These are phyloP conservation scores for Aspergillus panamensis DNA, from an alignment of 495 filamentous ascomycete genomes.

Conservation along the genomic window DNA sequence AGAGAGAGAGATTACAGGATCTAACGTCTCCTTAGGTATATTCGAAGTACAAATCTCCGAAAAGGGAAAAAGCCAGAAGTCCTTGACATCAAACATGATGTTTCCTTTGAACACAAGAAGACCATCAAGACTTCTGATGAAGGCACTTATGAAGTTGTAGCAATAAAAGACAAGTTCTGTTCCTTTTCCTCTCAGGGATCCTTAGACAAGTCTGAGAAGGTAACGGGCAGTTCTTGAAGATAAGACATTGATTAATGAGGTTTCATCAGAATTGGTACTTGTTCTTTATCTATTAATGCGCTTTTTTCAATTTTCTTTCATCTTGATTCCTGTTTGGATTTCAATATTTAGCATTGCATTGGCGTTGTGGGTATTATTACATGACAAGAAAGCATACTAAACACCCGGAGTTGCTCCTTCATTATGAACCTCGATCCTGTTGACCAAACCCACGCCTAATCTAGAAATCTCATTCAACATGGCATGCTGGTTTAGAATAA, in stretches of 20 bases:
- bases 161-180: conserved; percentile 89
- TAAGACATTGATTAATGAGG: conserved; percentile 21
- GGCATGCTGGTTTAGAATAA: conserved; percentile 66
- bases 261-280: conserved; percentile 22
- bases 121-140: conserved; percentile 81
- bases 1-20: background rate
- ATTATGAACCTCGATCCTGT: conserved; percentile 37
- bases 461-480: conserved; percentile 75
- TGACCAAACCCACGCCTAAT: conserved; percentile 42
- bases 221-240: conserved; percentile 22
- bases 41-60: conserved; percentile 75
- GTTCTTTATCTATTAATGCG: conserved; percentile 16
- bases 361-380: conserved; percentile 28
- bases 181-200: conserved; percentile 67
- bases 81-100: conserved; percentile 83
- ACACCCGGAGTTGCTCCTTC: conserved; percentile 4
- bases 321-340: background rate
- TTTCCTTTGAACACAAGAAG: conserved; percentile 74
- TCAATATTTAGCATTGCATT: conserved; percentile 37
- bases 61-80: conserved; percentile 74
- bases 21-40: conserved; percentile 55
- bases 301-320: conserved; percentile 4
- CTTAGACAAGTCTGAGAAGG: conserved; percentile 44
- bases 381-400: conserved; percentile 15
- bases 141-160: conserved; percentile 93